phyloP scores from a whole-genome alignment of 495 filamentous ascomycete species.

The Rhypophila decipiens region DNA sequence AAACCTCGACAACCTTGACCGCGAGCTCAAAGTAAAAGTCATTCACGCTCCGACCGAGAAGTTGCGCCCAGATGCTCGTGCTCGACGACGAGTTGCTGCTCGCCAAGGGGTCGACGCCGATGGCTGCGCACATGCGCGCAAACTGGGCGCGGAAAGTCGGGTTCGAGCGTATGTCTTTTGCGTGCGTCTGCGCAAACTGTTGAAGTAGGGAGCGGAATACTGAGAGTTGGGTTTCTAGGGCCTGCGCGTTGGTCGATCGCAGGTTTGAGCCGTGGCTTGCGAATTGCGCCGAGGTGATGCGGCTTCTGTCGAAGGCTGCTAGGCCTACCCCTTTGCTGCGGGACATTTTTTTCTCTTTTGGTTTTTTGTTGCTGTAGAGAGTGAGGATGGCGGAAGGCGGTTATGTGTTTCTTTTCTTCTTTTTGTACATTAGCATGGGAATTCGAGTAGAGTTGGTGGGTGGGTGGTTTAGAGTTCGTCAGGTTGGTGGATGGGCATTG shows the following conservation, averaged over 20 bases:
- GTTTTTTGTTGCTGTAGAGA: too few relatives aligned
- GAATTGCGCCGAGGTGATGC: constrained; percentile 74
- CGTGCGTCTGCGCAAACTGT: constrained; percentile 90
- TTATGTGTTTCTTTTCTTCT: too few relatives aligned
- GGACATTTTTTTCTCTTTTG: too few relatives aligned
- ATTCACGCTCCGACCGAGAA: constrained; percentile 84
- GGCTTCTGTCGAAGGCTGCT: constrained; percentile 80
- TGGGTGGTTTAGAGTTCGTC: too few relatives aligned
- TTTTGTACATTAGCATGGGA: too few relatives aligned
- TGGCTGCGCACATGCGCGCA: constrained; percentile 94
- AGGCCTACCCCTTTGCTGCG: constrained; percentile 82
- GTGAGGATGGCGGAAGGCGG: too few relatives aligned
- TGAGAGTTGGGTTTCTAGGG: constrained; percentile 83
- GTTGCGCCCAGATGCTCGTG: constrained; percentile 84
- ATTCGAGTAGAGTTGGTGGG: too few relatives aligned
- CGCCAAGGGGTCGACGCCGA: constrained; percentile 90
- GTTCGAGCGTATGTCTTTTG: constrained; percentile 89
- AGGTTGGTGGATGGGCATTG: too few relatives aligned
- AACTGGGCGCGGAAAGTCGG: constrained; percentile 94
- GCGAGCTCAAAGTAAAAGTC: constrained; percentile 98
- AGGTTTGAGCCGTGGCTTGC: constrained; percentile 82
- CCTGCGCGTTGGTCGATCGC: constrained; percentile 69
- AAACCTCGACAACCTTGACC: constrained; percentile 89
- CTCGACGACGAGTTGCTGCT: constrained; percentile 49
- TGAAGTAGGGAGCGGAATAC: constrained; percentile 93